Evolutionary conservation across 352 stramenopile genomes (phyloP).

Genomic region (Achlya hypogyna): DNA sequence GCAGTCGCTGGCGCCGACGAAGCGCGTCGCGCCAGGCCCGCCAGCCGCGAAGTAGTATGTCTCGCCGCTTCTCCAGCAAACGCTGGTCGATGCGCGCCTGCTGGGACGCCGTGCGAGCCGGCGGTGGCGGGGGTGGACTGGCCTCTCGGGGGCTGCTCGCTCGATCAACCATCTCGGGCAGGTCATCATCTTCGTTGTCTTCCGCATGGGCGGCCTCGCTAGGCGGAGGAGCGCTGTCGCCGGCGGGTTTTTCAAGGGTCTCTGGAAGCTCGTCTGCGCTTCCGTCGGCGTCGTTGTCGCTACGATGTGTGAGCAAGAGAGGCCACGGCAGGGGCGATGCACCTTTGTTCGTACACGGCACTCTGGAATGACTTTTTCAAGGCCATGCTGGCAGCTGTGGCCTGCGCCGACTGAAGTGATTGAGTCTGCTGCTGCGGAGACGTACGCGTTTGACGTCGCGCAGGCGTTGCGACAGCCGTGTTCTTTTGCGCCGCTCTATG

Average conservation of each 20-base stretch:
- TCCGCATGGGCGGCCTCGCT: neutral
- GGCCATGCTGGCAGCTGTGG: neutral
- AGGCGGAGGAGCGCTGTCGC: neutral
- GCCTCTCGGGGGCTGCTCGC: neutral
- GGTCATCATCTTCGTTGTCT: constrained; percentile 34
- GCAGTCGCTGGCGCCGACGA: neutral
- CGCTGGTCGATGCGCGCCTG: constrained; percentile 52
- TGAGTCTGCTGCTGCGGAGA: neutral
- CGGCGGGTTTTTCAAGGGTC: neutral
- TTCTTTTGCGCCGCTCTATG: constrained; percentile 48
- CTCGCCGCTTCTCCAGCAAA: constrained; percentile 32
- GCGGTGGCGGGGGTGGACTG: neutral
- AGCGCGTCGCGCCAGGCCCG: constrained; percentile 45
- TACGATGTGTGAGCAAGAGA: neutral
- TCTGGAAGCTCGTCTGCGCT: neutral
- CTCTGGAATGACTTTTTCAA: neutral
- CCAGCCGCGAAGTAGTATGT: constrained; percentile 35
- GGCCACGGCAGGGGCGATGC: too few relatives aligned
- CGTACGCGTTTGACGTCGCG: constrained; percentile 62
- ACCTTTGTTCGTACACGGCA: neutral
- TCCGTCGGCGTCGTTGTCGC: neutral
- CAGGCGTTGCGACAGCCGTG: constrained; percentile 49
- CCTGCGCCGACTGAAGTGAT: neutral
- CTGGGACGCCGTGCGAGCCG: constrained; percentile 32
- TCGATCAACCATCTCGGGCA: constrained; percentile 44